A percentile compares a stretch with the other conserved stretches of the same genome.
phyloP scores from a whole-genome alignment of 306 rosid species.

The Cucumis hystrix region DNA sequence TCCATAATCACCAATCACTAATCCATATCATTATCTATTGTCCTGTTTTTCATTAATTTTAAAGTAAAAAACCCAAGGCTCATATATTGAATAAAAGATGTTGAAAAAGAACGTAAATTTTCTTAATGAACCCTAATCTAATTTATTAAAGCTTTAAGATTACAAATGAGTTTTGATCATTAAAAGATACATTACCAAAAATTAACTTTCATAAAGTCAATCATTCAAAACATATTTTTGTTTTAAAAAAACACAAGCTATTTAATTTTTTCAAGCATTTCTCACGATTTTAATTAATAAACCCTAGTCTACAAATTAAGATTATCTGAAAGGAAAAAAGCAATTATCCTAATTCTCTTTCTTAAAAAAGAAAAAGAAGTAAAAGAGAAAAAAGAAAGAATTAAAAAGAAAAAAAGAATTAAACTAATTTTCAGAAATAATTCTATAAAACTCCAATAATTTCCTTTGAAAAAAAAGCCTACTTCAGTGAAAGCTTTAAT shows the following conservation, averaged over 20 bases:
- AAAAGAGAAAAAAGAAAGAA: background rate
- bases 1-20: background rate
- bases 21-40: background rate
- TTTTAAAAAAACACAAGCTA: background rate
- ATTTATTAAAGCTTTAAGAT: background rate
- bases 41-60: background rate
- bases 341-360: no score
- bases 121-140: background rate
- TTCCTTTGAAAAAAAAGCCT: background rate
- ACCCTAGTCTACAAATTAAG: background rate
- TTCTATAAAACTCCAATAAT: background rate
- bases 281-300: background rate
- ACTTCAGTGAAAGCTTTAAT: background rate
- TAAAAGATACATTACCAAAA: background rate
- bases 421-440: background rate
- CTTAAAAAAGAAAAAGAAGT: no score
- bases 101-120: background rate
- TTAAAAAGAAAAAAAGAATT: background rate
- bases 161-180: background rate
- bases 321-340: background rate
- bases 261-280: background rate
- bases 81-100: background rate
- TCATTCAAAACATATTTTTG: background rate
- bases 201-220: background rate
- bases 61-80: background rate